Evolutionary conservation across 768 basidiomycete species (phyloP).

Genomic region (Mycena venus): DNA sequence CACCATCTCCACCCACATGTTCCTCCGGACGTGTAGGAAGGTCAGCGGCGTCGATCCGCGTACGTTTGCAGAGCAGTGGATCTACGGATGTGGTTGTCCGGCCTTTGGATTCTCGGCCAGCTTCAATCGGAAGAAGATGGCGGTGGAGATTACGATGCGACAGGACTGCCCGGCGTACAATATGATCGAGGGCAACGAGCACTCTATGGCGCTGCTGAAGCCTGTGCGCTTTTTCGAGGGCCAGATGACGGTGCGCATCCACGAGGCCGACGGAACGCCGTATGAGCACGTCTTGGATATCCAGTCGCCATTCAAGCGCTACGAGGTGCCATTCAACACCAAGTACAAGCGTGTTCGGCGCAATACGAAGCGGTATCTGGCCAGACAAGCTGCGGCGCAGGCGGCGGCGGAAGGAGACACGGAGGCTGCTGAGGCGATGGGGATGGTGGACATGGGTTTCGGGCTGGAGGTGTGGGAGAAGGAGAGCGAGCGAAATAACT

Average conservation of each 20-base stretch:
- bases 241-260: conserved; percentile 98
- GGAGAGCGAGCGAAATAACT: conserved; percentile 90
- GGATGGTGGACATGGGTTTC: conserved; percentile 95
- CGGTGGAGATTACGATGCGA: conserved; percentile 94
- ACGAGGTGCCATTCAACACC: conserved; percentile 98
- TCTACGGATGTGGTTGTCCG: conserved; percentile 97
- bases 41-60: conserved; percentile 92
- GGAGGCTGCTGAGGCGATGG: conserved; percentile 94
- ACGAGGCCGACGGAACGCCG: conserved; percentile 98
- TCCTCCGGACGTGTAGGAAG: conserved; percentile 93
- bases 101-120: conserved; percentile 89
- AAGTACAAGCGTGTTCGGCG: conserved; percentile 97
- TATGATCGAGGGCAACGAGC: conserved; percentile 77
- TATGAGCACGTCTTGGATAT: conserved; percentile 99
- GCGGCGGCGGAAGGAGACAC: conserved; percentile 93
- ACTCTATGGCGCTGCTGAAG: conserved; percentile 75
- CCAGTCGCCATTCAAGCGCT: conserved; percentile 88
- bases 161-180: conserved; percentile 88
- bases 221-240: conserved; percentile 96
- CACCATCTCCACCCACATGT: conserved; percentile 88
- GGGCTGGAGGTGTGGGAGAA: conserved; percentile 97
- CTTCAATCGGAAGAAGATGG: conserved; percentile 98
- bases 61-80: conserved; percentile 98
- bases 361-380: conserved; percentile 96
- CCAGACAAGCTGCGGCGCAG: conserved; percentile 92